Evolutionary conservation across 2,329 filamentous ascomycete genomes (phyloP).

Genomic region (Ophiostoma perfectum): DNA sequence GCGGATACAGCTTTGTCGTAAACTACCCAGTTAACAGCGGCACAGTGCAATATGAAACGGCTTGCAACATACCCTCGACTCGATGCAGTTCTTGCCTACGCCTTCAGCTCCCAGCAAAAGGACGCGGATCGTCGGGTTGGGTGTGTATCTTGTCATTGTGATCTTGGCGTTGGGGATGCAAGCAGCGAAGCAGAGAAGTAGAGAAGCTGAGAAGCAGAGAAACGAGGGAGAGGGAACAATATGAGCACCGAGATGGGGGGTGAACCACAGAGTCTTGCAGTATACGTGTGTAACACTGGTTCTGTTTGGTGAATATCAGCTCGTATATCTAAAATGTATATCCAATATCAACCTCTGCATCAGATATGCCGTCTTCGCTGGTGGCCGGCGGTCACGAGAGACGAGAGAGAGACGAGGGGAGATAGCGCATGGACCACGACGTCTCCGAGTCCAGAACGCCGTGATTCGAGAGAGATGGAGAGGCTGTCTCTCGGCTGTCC

Average conservation of each 20-base stretch:
- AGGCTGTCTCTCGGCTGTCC: neutral
- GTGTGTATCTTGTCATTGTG: constrained; percentile 24
- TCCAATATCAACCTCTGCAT: neutral
- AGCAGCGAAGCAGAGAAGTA: no score
- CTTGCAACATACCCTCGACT: constrained; percentile 29
- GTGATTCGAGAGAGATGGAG: no score
- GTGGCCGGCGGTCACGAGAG: neutral
- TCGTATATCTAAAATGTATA: no score
- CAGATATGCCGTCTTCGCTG: neutral
- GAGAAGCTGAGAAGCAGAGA: no score
- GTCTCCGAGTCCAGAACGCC: neutral
- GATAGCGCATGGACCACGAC: neutral
- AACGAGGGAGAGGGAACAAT: neutral
- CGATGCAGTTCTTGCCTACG: constrained; percentile 32
- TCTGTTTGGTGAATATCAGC: no score
- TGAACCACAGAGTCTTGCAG: no score
- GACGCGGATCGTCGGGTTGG: constrained; percentile 30
- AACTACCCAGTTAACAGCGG: constrained; percentile 24
- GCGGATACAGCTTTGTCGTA: constrained; percentile 31
- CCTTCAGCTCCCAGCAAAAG: constrained; percentile 31
- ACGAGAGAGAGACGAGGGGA: neutral
- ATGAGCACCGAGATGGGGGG: no score
- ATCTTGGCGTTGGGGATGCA: no score
- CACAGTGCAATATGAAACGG: neutral
- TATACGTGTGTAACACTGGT: no score